These are phyloP conservation scores for Fusarium sp. DNA, from an alignment of 2,329 filamentous ascomycete species.

Conservation along the genomic window DNA sequence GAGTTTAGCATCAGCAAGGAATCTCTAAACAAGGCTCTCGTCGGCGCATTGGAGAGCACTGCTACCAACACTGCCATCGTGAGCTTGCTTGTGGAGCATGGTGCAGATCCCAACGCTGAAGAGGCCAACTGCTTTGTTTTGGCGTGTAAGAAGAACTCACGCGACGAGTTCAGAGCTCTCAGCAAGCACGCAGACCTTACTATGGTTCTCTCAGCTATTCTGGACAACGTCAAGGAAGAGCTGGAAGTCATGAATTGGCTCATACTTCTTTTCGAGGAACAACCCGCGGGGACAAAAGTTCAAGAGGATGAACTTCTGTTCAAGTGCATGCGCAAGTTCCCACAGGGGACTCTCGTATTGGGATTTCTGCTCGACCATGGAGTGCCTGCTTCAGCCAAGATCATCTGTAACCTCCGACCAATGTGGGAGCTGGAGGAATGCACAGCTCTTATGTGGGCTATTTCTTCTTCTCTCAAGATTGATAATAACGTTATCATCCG, in stretches of 20 bases:
- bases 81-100: conserved; percentile 8
- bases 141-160: background rate
- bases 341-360: background rate
- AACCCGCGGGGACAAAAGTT: background rate
- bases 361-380: background rate
- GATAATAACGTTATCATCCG: conserved; percentile 1
- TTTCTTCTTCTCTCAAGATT: background rate
- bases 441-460: conserved; percentile 5
- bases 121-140: conserved; percentile 10
- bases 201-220: background rate
- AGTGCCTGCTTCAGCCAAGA: background rate
- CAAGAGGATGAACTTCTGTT: background rate
- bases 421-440: background rate
- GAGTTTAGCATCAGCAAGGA: background rate
- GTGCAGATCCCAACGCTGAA: conserved; percentile 5
- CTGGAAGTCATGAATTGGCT: background rate
- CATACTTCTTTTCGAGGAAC: background rate
- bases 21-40: background rate
- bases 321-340: conserved; percentile 16
- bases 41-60: background rate
- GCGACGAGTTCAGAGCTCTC: background rate
- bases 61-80: background rate
- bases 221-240: background rate
- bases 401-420: background rate
- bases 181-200: conserved; percentile 2